Base-by-base conservation (phyloP, 2,329 filamentous ascomycete genomes). In the Alternaria triticina region DNA sequence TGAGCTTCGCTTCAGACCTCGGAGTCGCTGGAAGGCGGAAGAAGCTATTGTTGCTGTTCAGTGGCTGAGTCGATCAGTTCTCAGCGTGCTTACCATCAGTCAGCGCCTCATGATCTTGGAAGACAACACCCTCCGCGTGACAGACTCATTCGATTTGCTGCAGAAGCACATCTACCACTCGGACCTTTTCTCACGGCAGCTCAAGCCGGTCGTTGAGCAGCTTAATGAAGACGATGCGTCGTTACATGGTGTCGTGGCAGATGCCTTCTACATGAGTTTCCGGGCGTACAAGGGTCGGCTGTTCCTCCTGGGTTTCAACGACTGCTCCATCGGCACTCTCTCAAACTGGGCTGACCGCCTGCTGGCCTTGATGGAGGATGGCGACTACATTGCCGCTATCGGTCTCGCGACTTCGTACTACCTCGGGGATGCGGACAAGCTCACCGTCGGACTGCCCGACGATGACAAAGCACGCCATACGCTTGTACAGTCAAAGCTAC, bases 201-300 rank as follows among this genome's bases (percentile, higher is more conserved):
- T 99, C 12, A 91, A 93, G 73, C 87, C 84, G 17, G 86, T 98
- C 6, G 93, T 99, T 22, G 96, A 98, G 78, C 90, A 94, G 64
- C 84, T 96, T 17, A 91, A 97, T 67, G 94, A 97, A 70, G 89
- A 94, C 62, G 94, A 97, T 72, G 85, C 88, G 0, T 92, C 93
- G 0, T 91, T 98, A 89, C 96, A 98, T 80, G 95, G 95, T 3
- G 94, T 98, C 9, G 93, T 98, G 51, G 95, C 95, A 8, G 96
- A 99, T 83, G 96, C 94, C 0, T 99, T 97, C 72, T 95, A 95
- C 77, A 98, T 98, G 93, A 97, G 95, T 79, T 95, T 98, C 81
- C 93, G 92, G 74, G 88, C 93, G 4, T 99, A 98, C 82, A 99
- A 98, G 79, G 94, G 96, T 6, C 88, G 95, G 28, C 85, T 97